Conservation (phyloP, 768 basidiomycete genomes). For the Tephrocybe sp. region DNA sequence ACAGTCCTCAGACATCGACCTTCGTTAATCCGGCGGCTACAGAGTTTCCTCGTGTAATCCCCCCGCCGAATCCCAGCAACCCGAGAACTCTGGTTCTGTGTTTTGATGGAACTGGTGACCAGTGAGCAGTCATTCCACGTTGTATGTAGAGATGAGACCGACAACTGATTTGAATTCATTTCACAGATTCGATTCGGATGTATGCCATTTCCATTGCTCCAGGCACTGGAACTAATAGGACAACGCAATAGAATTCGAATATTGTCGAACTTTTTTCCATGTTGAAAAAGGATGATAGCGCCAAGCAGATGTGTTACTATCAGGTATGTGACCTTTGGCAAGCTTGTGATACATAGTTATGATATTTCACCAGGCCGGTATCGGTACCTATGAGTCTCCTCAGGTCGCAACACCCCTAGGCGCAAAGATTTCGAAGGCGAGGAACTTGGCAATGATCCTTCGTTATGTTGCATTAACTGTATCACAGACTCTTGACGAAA, state of each 20-base stretch:
- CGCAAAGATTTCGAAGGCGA: constrained; percentile 31
- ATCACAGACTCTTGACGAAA: constrained; percentile 35
- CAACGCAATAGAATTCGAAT: constrained; percentile 32
- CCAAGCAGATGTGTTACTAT: constrained; percentile 40
- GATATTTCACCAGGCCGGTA: constrained; percentile 36
- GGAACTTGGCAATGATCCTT: not conserved
- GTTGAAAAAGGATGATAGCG: constrained; percentile 33
- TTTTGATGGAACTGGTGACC: constrained; percentile 34
- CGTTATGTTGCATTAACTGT: not conserved
- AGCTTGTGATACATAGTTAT: no score
- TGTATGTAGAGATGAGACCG: no score
- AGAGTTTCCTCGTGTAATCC: constrained; percentile 5
- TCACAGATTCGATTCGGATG: constrained; percentile 23
- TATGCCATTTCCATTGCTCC: not conserved
- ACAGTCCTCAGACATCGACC: constrained; percentile 3
- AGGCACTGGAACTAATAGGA: not conserved
- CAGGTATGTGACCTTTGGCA: constrained; percentile 22
- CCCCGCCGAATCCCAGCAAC: not conserved
- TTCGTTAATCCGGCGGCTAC: not conserved
- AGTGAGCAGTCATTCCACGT: constrained; percentile 20
- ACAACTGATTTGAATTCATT: no score
- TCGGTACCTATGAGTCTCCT: constrained; percentile 57
- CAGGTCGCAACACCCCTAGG: constrained; percentile 45
- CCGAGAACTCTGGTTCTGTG: constrained; percentile 44
- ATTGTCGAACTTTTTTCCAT: constrained; percentile 34